A percentile compares a stretch with the other conserved stretches of the same genome.
Conservation (phyloP, 495 filamentous ascomycete species). For the Penicillium arizonense region DNA sequence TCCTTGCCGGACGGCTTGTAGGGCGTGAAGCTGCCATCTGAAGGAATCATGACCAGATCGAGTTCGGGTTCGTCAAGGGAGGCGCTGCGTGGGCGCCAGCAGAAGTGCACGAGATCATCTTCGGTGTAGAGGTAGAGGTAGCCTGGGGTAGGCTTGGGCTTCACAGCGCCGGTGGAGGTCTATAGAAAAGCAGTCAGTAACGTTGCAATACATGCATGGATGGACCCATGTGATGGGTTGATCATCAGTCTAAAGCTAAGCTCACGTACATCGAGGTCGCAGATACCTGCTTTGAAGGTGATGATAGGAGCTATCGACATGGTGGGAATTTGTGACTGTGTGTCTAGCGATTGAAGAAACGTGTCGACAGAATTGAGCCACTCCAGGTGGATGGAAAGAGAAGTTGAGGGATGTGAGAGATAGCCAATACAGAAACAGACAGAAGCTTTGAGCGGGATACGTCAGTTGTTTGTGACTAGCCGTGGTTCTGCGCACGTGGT, state of each 20-base stretch:
- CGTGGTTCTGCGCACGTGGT: conserved; percentile 28
- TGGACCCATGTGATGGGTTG: not conserved
- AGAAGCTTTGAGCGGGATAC: conserved; percentile 32
- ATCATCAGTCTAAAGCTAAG: not conserved
- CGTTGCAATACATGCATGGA: not conserved
- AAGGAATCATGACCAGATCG: conserved; percentile 88
- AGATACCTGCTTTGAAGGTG: conserved; percentile 95
- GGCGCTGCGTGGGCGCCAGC: conserved; percentile 76
- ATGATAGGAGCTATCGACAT: conserved; percentile 87
- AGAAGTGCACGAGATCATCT: conserved; percentile 95
- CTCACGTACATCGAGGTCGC: conserved; percentile 74
- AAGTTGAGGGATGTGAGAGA: conserved; percentile 1
- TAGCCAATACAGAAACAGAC: conserved; percentile 14
- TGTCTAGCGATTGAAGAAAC: not conserved
- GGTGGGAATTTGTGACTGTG: conserved; percentile 10
- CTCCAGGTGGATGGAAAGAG: conserved; percentile 8
- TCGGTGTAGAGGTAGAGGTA: conserved; percentile 93
- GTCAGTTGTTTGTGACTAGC: conserved; percentile 36
- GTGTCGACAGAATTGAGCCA: conserved; percentile 4
- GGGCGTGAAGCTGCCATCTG: conserved; percentile 79
- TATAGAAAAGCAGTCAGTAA: conserved; percentile 27
- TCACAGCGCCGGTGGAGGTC: conserved; percentile 62
- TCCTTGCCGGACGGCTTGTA: conserved; percentile 63
- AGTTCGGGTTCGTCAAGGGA: conserved; percentile 67
- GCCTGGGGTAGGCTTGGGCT: conserved; percentile 67